Evolutionary conservation across 1,284 basidiomycete species (phyloP).

Genomic region (Bondarzewia mesenterica): DNA sequence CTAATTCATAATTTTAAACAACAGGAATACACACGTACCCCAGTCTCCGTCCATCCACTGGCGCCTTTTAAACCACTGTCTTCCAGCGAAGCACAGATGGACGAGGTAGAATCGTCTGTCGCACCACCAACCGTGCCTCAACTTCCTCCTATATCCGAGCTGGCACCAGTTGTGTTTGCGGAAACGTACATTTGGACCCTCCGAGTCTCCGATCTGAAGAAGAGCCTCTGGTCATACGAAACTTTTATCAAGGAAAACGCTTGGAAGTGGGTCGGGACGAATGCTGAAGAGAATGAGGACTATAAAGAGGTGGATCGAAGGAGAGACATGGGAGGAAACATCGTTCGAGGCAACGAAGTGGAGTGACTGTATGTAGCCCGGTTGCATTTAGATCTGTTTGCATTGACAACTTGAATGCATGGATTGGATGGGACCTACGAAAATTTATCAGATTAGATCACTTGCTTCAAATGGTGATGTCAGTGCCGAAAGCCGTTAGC

Average conservation of each 20-base stretch:
- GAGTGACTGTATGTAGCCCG: not conserved
- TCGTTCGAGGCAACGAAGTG: conserved; percentile 1
- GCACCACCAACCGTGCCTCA: conserved; percentile 33
- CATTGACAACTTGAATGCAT: too few species aligned
- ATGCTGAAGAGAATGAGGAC: conserved; percentile 23
- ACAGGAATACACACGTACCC: conserved; percentile 69
- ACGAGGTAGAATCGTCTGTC: conserved; percentile 22
- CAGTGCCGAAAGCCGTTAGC: too few species aligned
- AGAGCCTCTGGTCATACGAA: conserved; percentile 69
- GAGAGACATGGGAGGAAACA: conserved; percentile 2
- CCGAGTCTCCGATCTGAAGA: conserved; percentile 37
- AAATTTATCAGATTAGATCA: conserved; percentile 3
- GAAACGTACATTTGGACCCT: conserved; percentile 70
- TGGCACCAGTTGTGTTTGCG: conserved; percentile 32
- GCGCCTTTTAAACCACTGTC: conserved; percentile 30
- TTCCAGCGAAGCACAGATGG: conserved; percentile 9
- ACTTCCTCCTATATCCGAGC: conserved; percentile 28
- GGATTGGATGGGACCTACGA: not conserved
- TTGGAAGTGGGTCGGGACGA: conserved; percentile 60
- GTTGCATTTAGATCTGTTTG: not conserved
- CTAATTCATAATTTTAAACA: not conserved
- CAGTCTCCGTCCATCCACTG: conserved; percentile 48
- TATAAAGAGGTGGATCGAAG: conserved; percentile 40
- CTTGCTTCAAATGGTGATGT: not conserved
- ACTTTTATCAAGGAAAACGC: conserved; percentile 63